These are phyloP conservation scores for Chlorella sp. DNA, from an alignment of 139 green algal species.

Conservation along the genomic window DNA sequence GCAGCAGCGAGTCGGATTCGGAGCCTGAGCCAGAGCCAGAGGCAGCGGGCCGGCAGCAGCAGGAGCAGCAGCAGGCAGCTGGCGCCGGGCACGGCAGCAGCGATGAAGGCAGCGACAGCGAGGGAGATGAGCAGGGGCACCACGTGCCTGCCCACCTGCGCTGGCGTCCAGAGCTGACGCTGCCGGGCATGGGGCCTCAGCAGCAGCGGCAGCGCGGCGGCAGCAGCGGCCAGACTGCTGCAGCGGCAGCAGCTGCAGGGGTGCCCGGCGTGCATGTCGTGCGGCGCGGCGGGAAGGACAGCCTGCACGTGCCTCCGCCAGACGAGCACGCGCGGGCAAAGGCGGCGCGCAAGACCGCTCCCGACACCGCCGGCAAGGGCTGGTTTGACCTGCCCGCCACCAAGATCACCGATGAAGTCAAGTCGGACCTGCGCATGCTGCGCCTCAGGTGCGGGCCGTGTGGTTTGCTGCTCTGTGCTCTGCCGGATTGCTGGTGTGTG, in stretches of 20 bases:
- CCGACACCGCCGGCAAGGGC: conserved; percentile 35
- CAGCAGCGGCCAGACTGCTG: neutral
- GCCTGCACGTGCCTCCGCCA: conserved; percentile 13
- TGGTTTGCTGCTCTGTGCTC: too few species aligned
- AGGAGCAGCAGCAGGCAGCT: neutral
- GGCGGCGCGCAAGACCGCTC: neutral
- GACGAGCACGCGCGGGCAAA: conserved; percentile 9
- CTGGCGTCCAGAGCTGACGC: conserved; percentile 23
- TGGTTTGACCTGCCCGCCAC: conserved; percentile 53
- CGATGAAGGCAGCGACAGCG: conserved; percentile 13
- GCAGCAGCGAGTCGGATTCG: neutral
- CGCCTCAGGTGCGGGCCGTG: conserved; percentile 22
- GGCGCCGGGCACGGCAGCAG: neutral
- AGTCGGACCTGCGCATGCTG: conserved; percentile 50
- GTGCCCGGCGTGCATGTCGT: neutral
- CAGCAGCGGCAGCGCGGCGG: neutral
- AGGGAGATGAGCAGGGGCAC: neutral
- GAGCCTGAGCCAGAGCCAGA: neutral
- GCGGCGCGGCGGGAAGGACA: neutral
- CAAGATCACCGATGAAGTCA: conserved; percentile 52
- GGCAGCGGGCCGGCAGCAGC: neutral
- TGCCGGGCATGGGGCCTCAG: neutral
- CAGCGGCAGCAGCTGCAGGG: neutral
- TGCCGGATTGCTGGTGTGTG: too few species aligned
- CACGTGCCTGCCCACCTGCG: conserved; percentile 10